Evolutionary conservation across 2,329 filamentous ascomycete species (phyloP).

Genomic region (Didymella sp.): DNA sequence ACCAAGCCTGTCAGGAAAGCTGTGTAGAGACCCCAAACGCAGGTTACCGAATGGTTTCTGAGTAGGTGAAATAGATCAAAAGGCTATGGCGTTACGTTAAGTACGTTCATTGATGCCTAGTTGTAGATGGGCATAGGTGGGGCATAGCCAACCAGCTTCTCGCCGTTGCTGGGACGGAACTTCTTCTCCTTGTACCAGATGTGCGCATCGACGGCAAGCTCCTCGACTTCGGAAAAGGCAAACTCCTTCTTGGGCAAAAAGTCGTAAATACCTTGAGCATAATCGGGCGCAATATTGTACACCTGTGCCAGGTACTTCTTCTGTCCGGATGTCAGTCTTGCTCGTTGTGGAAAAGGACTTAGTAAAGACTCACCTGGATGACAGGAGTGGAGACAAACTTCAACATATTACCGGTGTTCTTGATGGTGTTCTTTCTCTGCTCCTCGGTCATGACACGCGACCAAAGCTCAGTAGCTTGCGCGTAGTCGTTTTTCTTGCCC

Average conservation of each 20-base stretch:
- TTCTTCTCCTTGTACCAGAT: slow-evolving; percentile 56
- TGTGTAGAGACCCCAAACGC: no score
- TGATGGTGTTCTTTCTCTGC: slow-evolving; percentile 55
- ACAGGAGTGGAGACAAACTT: slow-evolving; percentile 53
- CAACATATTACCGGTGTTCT: slow-evolving; percentile 59
- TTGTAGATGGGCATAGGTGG: slow-evolving; percentile 29
- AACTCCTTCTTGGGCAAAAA: slow-evolving; percentile 55
- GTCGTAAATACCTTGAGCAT: slow-evolving; percentile 57
- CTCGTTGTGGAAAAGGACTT: background rate
- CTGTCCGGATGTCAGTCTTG: slow-evolving; percentile 16
- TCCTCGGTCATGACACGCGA: slow-evolving; percentile 56
- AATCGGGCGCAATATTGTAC: slow-evolving; percentile 58
- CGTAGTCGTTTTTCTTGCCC: slow-evolving; percentile 61
- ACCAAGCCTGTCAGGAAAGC: background rate
- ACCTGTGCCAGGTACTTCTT: slow-evolving; percentile 62
- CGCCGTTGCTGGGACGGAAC: slow-evolving; percentile 52
- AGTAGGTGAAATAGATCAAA: no score
- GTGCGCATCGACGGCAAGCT: slow-evolving; percentile 54
- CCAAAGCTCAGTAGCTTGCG: slow-evolving; percentile 60
- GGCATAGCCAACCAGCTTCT: slow-evolving; percentile 51
- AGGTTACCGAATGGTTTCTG: background rate
- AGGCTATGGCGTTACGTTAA: no score
- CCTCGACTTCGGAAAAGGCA: slow-evolving; percentile 55
- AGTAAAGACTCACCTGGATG: slow-evolving; percentile 49
- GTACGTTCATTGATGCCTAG: background rate